Evolutionary conservation across 2,329 filamentous ascomycete species (phyloP), one percentile per base, ranked within the genome.

Genomic region (Hypoxylon sp.): DNA sequence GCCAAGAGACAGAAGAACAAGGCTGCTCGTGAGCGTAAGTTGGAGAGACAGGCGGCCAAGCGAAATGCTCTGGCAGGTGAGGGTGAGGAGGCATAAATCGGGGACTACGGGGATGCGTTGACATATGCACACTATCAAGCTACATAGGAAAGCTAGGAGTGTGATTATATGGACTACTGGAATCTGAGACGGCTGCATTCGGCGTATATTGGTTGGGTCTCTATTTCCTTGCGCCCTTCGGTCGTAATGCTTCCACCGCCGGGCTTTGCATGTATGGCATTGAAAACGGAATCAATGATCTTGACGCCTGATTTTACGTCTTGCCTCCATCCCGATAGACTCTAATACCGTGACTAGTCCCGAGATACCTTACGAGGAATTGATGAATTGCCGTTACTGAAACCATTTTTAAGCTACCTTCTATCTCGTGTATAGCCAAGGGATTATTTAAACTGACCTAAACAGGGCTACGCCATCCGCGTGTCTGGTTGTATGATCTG

Each of bases 1-100:
- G 94, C 93, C 89, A 98, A 97, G 92, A 94, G 96, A 88, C 94
- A 94, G 84, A 98, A 97, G 94, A 98, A 94, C 91, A 98, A 98
- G 94, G 96, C 96, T 82, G 96, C 96, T 80, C 94, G 96, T 87
- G 96, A 98, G 92, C 92, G 96, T 89, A 96, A 96, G 91, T 86
- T 91, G 86, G 94, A 97, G 89, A 93, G 97, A 86, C 89, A 92
- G 83, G 84, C 87, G 82, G 91, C 92, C 84, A 99, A 99, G 95
- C 91, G 94, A 84, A 91, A 89, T 81, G 94, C 93, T 81, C 84
- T 97, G 84, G 82, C 92, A 80, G 93, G 87, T 82, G 94, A 94
- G 80, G 86, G 87, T 80, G 84, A 87, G 80, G 84, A 87, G 80
- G 83, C 81, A 79, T 84, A 81, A 78, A 80, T 74, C 78, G 79